phyloP scores from a whole-genome alignment of 495 filamentous ascomycete genomes.

The Astrothelium macrocarpum region DNA sequence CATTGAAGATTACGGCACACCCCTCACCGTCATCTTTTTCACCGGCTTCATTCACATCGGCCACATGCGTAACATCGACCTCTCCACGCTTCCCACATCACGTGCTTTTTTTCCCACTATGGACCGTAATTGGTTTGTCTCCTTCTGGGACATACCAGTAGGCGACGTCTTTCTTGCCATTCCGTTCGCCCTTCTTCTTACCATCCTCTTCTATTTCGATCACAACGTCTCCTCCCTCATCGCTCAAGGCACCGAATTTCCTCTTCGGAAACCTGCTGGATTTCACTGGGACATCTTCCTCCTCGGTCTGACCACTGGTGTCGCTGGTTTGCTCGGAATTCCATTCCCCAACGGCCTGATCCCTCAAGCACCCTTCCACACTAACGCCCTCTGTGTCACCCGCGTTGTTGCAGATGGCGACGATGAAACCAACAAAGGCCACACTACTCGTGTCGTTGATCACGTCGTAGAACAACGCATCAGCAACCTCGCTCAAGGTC shows the following conservation, averaged over 20 bases:
- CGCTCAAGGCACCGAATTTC: slow-evolving; percentile 87
- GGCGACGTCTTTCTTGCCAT: slow-evolving; percentile 77
- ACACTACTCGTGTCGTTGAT: slow-evolving; percentile 53
- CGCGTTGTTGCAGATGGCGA: slow-evolving; percentile 37
- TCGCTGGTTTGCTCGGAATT: slow-evolving; percentile 76
- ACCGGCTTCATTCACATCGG: slow-evolving; percentile 29
- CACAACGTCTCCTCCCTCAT: slow-evolving; percentile 55
- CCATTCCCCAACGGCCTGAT: slow-evolving; percentile 83
- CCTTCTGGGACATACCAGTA: slow-evolving; percentile 75
- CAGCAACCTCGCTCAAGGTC: slow-evolving; percentile 75
- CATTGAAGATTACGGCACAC: slow-evolving; percentile 36
- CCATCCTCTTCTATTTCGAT: slow-evolving; percentile 87
- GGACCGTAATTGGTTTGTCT: slow-evolving; percentile 71
- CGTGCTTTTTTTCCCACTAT: slow-evolving; percentile 70
- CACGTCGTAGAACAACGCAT: slow-evolving; percentile 68
- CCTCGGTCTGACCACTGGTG: slow-evolving; percentile 74
- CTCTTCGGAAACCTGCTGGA: slow-evolving; percentile 80
- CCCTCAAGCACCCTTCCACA: slow-evolving; percentile 85
- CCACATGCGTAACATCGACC: slow-evolving; percentile 20
- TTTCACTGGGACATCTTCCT: slow-evolving; percentile 97
- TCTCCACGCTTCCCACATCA: slow-evolving; percentile 30
- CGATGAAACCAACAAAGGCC: slow-evolving; percentile 40
- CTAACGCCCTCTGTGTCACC: slow-evolving; percentile 34
- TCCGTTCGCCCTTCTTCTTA: slow-evolving; percentile 77
- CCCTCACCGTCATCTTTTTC: slow-evolving; percentile 32